A percentile compares a stretch with the other conserved stretches of the same genome.
These are phyloP conservation scores for Claviceps sp. DNA, from an alignment of 2,329 filamentous ascomycete genomes.

Conservation along the genomic window DNA sequence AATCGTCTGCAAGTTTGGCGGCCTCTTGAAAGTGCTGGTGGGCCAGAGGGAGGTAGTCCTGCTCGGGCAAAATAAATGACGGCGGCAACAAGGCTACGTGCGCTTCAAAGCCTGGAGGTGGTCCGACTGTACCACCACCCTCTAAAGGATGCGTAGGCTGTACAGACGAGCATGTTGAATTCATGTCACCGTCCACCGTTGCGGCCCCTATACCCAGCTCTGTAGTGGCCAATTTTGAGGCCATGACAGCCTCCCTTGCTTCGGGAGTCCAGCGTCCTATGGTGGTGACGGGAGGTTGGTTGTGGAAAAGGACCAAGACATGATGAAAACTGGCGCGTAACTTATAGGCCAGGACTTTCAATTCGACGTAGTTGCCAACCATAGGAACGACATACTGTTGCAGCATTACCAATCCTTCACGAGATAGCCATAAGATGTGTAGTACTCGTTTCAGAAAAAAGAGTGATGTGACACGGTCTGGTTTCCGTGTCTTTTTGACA, in stretches of 20 bases:
- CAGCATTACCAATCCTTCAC: conserved; percentile 78
- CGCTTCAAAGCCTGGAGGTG: conserved; percentile 40
- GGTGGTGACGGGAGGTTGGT: conserved; percentile 63
- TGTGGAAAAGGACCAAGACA: conserved; percentile 93
- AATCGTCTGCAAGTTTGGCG: conserved; percentile 54
- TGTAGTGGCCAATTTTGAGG: conserved; percentile 13
- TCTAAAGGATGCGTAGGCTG: conserved; percentile 38
- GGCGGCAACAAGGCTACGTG: conserved; percentile 32
- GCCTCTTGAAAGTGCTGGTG: conserved; percentile 71
- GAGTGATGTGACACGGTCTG: conserved; percentile 67
- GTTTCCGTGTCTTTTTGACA: conserved; percentile 67
- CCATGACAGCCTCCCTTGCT: conserved; percentile 22
- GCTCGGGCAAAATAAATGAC: conserved; percentile 65
- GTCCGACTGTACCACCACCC: conserved; percentile 40
- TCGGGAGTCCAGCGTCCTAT: conserved; percentile 41
- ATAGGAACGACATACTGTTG: conserved; percentile 80
- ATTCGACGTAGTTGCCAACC: conserved; percentile 64
- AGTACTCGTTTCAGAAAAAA: conserved; percentile 69
- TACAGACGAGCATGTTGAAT: conserved; percentile 30
- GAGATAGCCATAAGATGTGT: conserved; percentile 90
- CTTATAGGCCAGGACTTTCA: conserved; percentile 84
- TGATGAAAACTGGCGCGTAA: conserved; percentile 90
- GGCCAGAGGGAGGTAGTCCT: conserved; percentile 74
- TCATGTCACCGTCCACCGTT: conserved; percentile 24
- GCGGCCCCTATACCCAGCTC: conserved; percentile 38